These are phyloP conservation scores for Haplosporangium sp. DNA, from an alignment of 371 early-diverging fungal genomes.

Conservation along the genomic window DNA sequence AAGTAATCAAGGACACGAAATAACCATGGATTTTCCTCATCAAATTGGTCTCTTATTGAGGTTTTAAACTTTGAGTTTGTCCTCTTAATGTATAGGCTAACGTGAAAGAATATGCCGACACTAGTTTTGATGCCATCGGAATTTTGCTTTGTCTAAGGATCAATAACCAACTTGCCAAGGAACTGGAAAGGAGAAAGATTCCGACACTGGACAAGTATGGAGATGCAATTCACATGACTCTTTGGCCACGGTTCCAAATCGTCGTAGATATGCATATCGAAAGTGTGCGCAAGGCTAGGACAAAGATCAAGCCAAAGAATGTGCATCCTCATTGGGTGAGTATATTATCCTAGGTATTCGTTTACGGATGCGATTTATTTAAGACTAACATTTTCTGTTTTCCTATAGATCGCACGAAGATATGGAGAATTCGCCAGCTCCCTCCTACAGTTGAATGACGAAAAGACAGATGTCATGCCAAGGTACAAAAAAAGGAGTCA, in stretches of 20 bases:
- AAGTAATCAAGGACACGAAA: constrained; percentile 15
- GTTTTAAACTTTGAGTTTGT: background rate
- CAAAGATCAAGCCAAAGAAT: constrained; percentile 76
- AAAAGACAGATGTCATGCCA: constrained; percentile 84
- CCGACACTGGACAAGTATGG: constrained; percentile 87
- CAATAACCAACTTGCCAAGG: constrained; percentile 82
- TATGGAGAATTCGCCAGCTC: constrained; percentile 94
- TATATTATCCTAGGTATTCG: background rate
- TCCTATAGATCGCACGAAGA: constrained; percentile 64
- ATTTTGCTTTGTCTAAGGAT: constrained; percentile 89
- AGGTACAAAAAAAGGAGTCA: constrained; percentile 60
- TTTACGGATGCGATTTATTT: background rate
- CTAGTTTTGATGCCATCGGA: constrained; percentile 89
- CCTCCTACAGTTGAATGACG: constrained; percentile 86
- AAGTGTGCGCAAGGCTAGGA: constrained; percentile 77
- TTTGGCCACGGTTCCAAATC: constrained; percentile 93
- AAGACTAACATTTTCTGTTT: background rate
- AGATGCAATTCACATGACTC: constrained; percentile 87
- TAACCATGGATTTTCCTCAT: too few relatives aligned
- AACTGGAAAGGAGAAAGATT: constrained; percentile 80
- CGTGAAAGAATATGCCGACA: constrained; percentile 76
- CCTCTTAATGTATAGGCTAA: constrained; percentile 60
- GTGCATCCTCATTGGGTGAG: constrained; percentile 86
- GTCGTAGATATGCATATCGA: constrained; percentile 91
- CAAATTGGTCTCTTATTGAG: background rate